These are phyloP conservation scores for Hydrangea macrophylla DNA, from an alignment of 148 eudicot species.

Conservation along the genomic window DNA sequence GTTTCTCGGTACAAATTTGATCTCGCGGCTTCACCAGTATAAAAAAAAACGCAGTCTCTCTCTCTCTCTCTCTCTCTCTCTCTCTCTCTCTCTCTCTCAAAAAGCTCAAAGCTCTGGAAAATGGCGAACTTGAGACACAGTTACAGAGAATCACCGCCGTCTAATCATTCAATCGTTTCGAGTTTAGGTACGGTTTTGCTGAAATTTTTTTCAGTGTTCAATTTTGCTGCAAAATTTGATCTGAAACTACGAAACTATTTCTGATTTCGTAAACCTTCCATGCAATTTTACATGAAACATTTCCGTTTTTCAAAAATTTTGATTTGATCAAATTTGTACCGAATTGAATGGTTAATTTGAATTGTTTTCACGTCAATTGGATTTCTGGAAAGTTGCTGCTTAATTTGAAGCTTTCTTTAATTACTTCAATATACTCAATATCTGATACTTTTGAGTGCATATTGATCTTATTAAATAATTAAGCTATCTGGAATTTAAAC, in stretches of 20 bases:
- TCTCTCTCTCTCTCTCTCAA: too few relatives aligned
- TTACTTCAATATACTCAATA: not conserved
- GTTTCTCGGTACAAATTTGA: too few relatives aligned
- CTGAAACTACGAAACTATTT: not conserved
- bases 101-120: not conserved
- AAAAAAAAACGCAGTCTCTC: not conserved
- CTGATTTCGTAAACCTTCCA: not conserved
- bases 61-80: not conserved
- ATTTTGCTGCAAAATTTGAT: not conserved
- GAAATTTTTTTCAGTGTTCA: not conserved
- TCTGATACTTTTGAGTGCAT: not conserved
- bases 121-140: conserved; percentile 11
- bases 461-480: too few relatives aligned
- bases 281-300: not conserved
- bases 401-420: not conserved
- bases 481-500: too few relatives aligned
- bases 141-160: conserved; percentile 7
- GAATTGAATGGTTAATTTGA: too few relatives aligned
- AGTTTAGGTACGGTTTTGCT: conserved; percentile 1
- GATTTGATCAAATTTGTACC: not conserved
- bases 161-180: not conserved
- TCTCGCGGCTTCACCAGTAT: too few relatives aligned
- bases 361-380: not conserved
- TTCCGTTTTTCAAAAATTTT: not conserved
- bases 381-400: not conserved